These are phyloP conservation scores for Xerocomus amazonicus DNA, from an alignment of 1,284 basidiomycete species.

Conservation along the genomic window DNA sequence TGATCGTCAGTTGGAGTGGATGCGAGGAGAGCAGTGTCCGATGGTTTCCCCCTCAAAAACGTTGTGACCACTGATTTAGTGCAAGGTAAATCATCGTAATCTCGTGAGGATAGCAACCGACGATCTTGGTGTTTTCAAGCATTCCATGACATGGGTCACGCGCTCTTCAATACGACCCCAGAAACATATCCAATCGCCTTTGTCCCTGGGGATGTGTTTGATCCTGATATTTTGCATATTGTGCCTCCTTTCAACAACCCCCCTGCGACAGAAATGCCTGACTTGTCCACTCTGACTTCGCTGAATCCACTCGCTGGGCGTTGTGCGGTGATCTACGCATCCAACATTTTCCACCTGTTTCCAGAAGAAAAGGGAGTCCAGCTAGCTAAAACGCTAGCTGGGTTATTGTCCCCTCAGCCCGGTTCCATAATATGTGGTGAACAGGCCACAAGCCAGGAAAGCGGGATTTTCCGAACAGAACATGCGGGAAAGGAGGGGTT, in stretches of 20 bases:
- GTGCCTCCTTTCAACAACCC: constrained; percentile 12
- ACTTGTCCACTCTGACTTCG: constrained; percentile 29
- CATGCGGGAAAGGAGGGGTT: neutral
- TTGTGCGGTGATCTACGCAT: constrained; percentile 31
- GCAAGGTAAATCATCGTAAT: constrained; percentile 7
- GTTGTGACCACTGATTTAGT: constrained; percentile 21
- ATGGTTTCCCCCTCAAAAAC: constrained; percentile 26
- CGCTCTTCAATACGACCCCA: constrained; percentile 35
- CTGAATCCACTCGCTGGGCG: constrained; percentile 34
- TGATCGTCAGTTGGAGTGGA: constrained; percentile 24
- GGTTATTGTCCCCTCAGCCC: constrained; percentile 32
- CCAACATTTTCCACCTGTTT: constrained; percentile 39
- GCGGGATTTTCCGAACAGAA: neutral
- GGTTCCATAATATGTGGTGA: constrained; percentile 33
- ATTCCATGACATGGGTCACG: constrained; percentile 35
- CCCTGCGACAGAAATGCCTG: constrained; percentile 10
- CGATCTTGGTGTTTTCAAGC: constrained; percentile 12
- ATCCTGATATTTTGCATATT: constrained; percentile 26
- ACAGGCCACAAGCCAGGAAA: constrained; percentile 14
- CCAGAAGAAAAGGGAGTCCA: constrained; percentile 31
- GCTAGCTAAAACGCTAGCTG: constrained; percentile 31
- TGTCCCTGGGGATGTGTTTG: constrained; percentile 34
- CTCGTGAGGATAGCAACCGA: neutral
- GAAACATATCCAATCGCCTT: constrained; percentile 34
- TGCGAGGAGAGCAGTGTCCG: constrained; percentile 21